Evolutionary conservation across 768 basidiomycete species (phyloP), one percentile per base, ranked within the genome.

Genomic region (Mrakia hoshinonis): DNA sequence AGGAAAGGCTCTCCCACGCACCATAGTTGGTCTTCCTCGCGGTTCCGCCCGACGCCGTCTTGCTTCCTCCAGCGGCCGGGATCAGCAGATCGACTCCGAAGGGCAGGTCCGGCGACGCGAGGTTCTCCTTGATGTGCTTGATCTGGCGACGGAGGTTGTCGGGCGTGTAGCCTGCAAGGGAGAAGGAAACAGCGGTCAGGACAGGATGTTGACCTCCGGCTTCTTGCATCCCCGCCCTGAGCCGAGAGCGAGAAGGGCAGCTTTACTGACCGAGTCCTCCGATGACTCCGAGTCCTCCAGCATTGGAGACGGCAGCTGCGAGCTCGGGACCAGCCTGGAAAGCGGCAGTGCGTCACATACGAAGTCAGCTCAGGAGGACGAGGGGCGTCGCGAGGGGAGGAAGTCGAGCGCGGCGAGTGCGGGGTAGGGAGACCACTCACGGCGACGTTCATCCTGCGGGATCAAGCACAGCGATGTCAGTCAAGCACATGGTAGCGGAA

Each of bases 51-150:
- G 47, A 47, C 18, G 63, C 48, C 2, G 69, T 54, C 49, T 54
- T 70, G 58, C 36, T 39, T 61, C 58, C 52, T 6, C 70, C 55
- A 10, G 65, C 70, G 38, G 64, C 66, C 13, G 93, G 93, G 43
- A 96, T 82, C 51, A 95, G 84, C 63, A 97, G 82, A 78, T 97
- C 93, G 58, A 97, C 91, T 68, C 93, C 93, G 75, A 93, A 97
- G 1, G 92, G 78, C 24, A 79, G 76, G 69, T 79, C 75, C n/a
- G 78, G 78, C 6, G 75, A 75, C 3, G 83, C 34, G 24, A 97
- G 80, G 77, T 85, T 84, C 46, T 83, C 82, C 81, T 95, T 94
- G 63, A 93, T 46, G 24, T 48, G 74, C 82, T 70, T 73, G 73
- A 90, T 90, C 83, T 92, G 91, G 75, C 85, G 82, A 54, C 88